A percentile compares a stretch with the other conserved stretches of the same genome.
phyloP scores from a whole-genome alignment of 2,329 filamentous ascomycete genomes.

The Zymoseptoria tritici region DNA sequence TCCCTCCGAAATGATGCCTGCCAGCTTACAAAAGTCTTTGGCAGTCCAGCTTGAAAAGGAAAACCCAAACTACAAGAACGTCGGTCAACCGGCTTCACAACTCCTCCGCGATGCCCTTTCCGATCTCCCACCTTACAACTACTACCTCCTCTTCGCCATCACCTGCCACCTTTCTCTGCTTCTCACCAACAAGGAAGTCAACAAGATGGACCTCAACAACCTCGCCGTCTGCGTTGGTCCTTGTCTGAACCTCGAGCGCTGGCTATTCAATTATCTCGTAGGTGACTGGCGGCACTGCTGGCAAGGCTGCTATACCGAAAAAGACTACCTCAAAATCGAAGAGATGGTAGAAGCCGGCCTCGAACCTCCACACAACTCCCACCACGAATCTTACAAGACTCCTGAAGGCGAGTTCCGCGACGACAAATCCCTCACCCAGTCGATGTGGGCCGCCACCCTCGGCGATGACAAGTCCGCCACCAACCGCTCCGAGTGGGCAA shows the following conservation, averaged over 20 bases:
- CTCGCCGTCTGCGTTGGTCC: constrained; percentile 96
- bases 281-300: constrained; percentile 95
- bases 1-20: constrained; percentile 90
- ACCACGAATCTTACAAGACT: background rate
- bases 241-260: constrained; percentile 90
- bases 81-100: constrained; percentile 58
- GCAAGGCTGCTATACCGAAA: constrained; percentile 91
- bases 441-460: constrained; percentile 8
- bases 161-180: constrained; percentile 91
- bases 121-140: constrained; percentile 91
- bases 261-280: constrained; percentile 91
- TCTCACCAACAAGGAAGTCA: constrained; percentile 85
- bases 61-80: constrained; percentile 64
- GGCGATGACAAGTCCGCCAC: constrained; percentile 6
- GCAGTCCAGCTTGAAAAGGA: constrained; percentile 72
- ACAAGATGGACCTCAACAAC: constrained; percentile 97
- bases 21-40: constrained; percentile 71
- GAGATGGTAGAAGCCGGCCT: constrained; percentile 19
- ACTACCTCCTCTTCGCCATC: constrained; percentile 94
- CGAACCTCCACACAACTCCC: constrained; percentile 8
- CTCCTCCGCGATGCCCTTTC: constrained; percentile 85
- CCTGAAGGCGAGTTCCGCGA: constrained; percentile 8
- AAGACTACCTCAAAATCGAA: constrained; percentile 36
- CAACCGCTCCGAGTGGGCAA: constrained; percentile 7
- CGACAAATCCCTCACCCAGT: constrained; percentile 12